phyloP scores from a whole-genome alignment of 2,329 filamentous ascomycete genomes.

The Fusarium multiceps region DNA sequence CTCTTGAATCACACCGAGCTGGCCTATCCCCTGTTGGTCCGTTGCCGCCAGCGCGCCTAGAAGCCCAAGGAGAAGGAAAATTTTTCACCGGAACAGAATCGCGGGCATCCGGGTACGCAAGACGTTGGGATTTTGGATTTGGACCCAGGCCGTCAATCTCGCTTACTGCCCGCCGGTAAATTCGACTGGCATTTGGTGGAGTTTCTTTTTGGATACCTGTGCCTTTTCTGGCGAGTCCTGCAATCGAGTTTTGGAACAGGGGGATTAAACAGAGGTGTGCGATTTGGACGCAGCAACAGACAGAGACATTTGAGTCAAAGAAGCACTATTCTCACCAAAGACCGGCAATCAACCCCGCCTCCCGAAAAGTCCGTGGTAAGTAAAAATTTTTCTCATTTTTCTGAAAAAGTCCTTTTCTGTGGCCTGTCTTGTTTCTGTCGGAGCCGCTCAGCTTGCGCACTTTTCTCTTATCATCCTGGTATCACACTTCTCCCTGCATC shows the following conservation, averaged over 20 bases:
- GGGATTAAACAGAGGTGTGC: conserved; percentile 27
- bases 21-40: conserved; percentile 39
- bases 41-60: conserved; percentile 48
- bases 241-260: conserved; percentile 28
- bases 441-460: conserved; percentile 21
- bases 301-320: conserved; percentile 10
- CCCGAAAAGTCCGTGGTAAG: conserved; percentile 18
- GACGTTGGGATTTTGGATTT: conserved; percentile 43
- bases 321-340: conserved; percentile 8
- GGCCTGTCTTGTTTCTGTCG: conserved; percentile 22
- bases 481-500: conserved; percentile 33
- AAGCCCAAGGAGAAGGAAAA: conserved; percentile 47
- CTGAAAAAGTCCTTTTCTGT: conserved; percentile 24
- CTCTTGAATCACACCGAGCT: conserved; percentile 48
- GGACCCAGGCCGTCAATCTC: conserved; percentile 50
- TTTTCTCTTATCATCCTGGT: conserved; percentile 11
- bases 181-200: conserved; percentile 48
- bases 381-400: conserved; percentile 12
- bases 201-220: conserved; percentile 16
- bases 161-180: conserved; percentile 51
- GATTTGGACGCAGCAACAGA: not conserved
- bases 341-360: conserved; percentile 27
- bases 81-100: conserved; percentile 47
- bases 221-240: conserved; percentile 35
- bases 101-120: conserved; percentile 44